Evolutionary conservation across 129 eudicot genomes (phyloP), one percentile per base, ranked within the genome.

Genomic region (Flaveria sonorensis): DNA sequence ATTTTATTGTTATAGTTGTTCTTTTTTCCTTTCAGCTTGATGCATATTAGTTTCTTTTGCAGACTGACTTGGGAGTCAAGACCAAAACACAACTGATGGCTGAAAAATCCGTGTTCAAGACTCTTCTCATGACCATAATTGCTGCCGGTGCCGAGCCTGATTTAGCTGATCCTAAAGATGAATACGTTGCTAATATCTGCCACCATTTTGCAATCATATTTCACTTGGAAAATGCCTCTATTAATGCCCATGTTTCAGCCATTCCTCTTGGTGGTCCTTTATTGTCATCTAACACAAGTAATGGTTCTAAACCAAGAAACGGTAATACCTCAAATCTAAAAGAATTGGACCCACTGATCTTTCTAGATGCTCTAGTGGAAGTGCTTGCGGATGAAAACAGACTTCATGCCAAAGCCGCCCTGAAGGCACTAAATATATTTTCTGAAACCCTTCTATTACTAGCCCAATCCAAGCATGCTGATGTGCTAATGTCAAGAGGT

Each of bases 71-170:
- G 52, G 99, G 99, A 71, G 99, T 95, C 52, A 95, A 95, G 85
- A 95, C 99, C 39, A 95, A 95, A 85, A 95, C 97, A 68, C 99
- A 95, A 84, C 92, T 95, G 28, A 83, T 91, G 96, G 97, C 99
- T 55, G 99, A 95, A 74, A 95, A 91, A 45, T 87, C 96, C 19
- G 97, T 95, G 46, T 95, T 91, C 85, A 95, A 95, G 86, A 86
- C 83, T 77, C 97, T 95, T 42, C 72, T 91, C 76, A 91, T 87
- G 96, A 95, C 99, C 57, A 84, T 95, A 52, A 87, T 95, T 78
- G 92, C 99, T 70, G 88, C 99, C 50, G 81, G 92, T 81, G 93
- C 92, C 8, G 99, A 95, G 65, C 83, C 96, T 70, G 97, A 91
- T 71, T 71, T 91, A 74, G 77, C 56, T 16, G 99, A 89, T 71